Percentiles rank a stretch among this genome's conserved stretches.
phyloP scores from a whole-genome alignment of 345 rosid species.

The Acer campestre region DNA sequence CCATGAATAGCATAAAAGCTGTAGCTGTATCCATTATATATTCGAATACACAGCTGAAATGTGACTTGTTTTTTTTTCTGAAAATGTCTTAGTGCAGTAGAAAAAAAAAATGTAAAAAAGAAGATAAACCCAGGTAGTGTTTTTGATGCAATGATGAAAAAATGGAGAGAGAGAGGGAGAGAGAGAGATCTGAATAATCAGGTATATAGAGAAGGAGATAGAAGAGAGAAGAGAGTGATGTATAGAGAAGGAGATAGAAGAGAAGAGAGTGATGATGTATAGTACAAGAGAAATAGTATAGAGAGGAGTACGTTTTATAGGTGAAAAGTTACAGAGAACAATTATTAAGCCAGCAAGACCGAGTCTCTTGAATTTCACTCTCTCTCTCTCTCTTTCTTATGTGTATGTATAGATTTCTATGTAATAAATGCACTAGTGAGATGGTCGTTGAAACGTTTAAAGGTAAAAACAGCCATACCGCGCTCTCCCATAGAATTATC shows the following conservation, averaged over 20 bases:
- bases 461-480: conserved; percentile 1
- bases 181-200: conserved; percentile 16
- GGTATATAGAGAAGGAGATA: not conserved
- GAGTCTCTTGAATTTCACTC: conserved; percentile 47
- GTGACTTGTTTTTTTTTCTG: not conserved
- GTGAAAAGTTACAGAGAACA: conserved; percentile 38
- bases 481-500: not conserved
- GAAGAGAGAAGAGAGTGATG: not conserved
- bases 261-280: conserved; percentile 4
- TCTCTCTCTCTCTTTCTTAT: conserved; percentile 23
- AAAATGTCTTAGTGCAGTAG: not conserved
- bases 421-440: conserved; percentile 56
- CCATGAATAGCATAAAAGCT: conserved; percentile 63
- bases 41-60: not conserved
- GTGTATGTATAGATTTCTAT: not conserved
- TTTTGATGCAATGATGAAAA: not conserved
- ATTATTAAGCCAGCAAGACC: conserved; percentile 59
- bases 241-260: conserved; percentile 9
- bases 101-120: not conserved
- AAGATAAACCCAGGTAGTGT: not conserved
- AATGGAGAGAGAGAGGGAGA: conserved; percentile 20
- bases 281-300: conserved; percentile 20
- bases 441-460: conserved; percentile 45
- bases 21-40: conserved; percentile 59
- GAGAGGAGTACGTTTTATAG: conserved; percentile 51